phyloP scores from a whole-genome alignment of 148 eudicot genomes.

The Agrostemma githago region DNA sequence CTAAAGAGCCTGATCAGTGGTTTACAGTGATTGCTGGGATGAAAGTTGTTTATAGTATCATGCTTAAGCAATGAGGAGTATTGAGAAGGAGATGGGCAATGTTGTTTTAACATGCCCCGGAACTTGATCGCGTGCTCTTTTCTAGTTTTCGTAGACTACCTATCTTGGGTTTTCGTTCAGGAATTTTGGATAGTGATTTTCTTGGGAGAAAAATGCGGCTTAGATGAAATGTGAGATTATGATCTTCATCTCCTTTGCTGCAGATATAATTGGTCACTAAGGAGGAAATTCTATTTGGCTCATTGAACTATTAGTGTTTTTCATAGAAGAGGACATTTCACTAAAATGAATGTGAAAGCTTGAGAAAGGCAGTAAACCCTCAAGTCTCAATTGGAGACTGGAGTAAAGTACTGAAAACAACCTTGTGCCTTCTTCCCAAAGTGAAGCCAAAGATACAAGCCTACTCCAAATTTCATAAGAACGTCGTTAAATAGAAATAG shows the following conservation, averaged over 20 bases:
- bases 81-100: not conserved
- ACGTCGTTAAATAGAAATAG: no score
- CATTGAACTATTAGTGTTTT: no score
- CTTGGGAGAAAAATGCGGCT: not conserved
- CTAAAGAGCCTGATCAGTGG: not conserved
- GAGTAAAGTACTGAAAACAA: no score
- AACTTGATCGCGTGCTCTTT: not conserved
- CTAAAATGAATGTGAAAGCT: no score
- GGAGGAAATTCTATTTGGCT: not conserved
- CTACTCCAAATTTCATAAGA: not conserved
- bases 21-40: not conserved
- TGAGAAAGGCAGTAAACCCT: no score
- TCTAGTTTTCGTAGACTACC: not conserved
- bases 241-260: not conserved
- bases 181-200: not conserved
- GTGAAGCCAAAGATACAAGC: not conserved
- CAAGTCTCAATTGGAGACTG: no score
- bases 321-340: no score
- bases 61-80: not conserved
- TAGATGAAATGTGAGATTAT: not conserved
- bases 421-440: not conserved
- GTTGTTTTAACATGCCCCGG: not conserved
- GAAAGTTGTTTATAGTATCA: not conserved
- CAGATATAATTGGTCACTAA: not conserved
- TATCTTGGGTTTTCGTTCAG: not conserved